Evolutionary conservation across 805 yeast genomes (phyloP).

Genomic region (Cyberlindnera veronae): DNA sequence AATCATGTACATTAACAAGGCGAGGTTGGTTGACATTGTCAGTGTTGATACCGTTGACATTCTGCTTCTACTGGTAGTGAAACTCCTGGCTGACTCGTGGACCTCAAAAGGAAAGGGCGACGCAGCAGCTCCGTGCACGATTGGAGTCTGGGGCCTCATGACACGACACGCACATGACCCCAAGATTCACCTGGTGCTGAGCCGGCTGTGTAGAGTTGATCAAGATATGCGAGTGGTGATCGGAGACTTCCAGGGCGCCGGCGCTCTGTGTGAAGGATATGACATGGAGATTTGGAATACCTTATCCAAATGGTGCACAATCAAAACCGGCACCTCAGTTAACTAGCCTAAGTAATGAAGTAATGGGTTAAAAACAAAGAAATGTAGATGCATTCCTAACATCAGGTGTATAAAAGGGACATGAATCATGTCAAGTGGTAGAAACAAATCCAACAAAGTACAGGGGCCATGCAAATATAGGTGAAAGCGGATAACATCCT

Average conservation of each 20-base stretch:
- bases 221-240: neutral
- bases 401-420: too few species aligned
- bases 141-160: conserved; percentile 10
- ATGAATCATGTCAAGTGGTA: too few species aligned
- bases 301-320: conserved; percentile 5
- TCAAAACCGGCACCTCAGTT: too few species aligned
- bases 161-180: neutral
- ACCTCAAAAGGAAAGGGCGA: too few species aligned
- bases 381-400: too few species aligned
- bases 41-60: neutral
- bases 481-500: too few species aligned
- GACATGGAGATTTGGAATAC: neutral
- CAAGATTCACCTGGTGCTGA: conserved; percentile 5
- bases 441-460: too few species aligned
- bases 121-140: too few species aligned
- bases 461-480: too few species aligned
- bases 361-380: too few species aligned
- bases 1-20: conserved; percentile 7
- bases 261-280: neutral
- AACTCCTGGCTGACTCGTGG: conserved; percentile 3
- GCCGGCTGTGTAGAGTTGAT: conserved; percentile 3
- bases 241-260: too few species aligned
- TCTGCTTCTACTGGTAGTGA: conserved; percentile 8
- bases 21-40: conserved; percentile 4
- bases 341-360: too few species aligned